These are phyloP conservation scores for Cyberlindnera mississippiensis DNA, from an alignment of 805 yeast species.

Conservation along the genomic window DNA sequence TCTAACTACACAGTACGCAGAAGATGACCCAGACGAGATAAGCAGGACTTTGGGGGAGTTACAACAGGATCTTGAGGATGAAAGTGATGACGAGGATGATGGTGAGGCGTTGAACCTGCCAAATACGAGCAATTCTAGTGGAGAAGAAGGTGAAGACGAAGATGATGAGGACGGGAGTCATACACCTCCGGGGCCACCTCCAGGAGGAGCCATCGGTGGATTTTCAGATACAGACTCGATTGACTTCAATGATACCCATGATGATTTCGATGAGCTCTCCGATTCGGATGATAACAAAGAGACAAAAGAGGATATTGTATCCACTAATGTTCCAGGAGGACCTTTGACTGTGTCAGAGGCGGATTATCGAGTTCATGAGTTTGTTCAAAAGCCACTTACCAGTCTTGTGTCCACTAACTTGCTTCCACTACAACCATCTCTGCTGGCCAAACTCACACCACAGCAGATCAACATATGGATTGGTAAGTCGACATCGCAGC, in stretches of 20 bases:
- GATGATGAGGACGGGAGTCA: constrained; percentile 15
- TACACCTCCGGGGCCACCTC: constrained; percentile 7
- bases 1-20: constrained; percentile 66
- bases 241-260: constrained; percentile 42
- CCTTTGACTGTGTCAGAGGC: constrained; percentile 34
- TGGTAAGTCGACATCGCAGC: constrained; percentile 37
- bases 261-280: constrained; percentile 44
- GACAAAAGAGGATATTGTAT: constrained; percentile 14
- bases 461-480: constrained; percentile 78
- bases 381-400: constrained; percentile 62
- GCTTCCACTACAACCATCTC: constrained; percentile 39
- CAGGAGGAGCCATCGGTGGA: constrained; percentile 3
- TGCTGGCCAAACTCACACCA: constrained; percentile 45
- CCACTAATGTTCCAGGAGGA: constrained; percentile 20
- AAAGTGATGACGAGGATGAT: constrained; percentile 19
- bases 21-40: constrained; percentile 36
- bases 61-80: constrained; percentile 14
- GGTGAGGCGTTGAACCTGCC: constrained; percentile 5
- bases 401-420: constrained; percentile 29
- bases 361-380: constrained; percentile 41
- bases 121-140: no score
- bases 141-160: constrained; percentile 3
- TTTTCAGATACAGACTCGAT: constrained; percentile 39
- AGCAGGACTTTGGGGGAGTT: constrained; percentile 20
- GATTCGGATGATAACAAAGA: constrained; percentile 24